phyloP scores from a whole-genome alignment of 495 filamentous ascomycete species.

The Astrocystis sublimbata region DNA sequence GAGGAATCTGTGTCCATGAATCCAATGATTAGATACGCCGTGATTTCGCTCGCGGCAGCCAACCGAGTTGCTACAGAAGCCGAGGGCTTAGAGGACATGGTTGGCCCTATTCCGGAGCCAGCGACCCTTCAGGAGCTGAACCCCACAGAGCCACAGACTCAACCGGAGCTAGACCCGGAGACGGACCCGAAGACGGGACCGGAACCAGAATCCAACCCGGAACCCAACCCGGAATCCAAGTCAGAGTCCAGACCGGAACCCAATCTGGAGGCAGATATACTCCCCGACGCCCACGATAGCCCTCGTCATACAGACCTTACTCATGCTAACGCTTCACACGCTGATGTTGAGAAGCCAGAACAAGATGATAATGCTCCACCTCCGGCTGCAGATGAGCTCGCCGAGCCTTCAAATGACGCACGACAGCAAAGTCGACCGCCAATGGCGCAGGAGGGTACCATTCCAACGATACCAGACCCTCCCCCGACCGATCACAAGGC shows the following conservation, averaged over 20 bases:
- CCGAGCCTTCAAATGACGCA: constrained; percentile 20
- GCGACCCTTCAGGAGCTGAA: constrained; percentile 25
- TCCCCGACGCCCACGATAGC: constrained; percentile 30
- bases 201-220: too few relatives aligned
- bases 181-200: too few relatives aligned
- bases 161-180: too few relatives aligned
- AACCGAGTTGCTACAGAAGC: constrained; percentile 36
- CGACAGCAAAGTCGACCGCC: constrained; percentile 28
- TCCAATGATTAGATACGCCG: constrained; percentile 34
- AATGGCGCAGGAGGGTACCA: constrained; percentile 31
- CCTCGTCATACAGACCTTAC: constrained; percentile 31
- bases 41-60: constrained; percentile 36
- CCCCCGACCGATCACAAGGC: constrained; percentile 22
- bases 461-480: constrained; percentile 14
- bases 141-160: constrained; percentile 41
- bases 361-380: constrained; percentile 30
- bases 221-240: too few relatives aligned
- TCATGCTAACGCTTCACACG: constrained; percentile 29
- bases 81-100: constrained; percentile 32
- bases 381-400: constrained; percentile 17
- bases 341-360: constrained; percentile 24
- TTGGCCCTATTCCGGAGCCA: constrained; percentile 37
- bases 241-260: too few relatives aligned
- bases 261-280: constrained; percentile 45
- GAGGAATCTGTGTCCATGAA: constrained; percentile 29